phyloP scores from a whole-genome alignment of 768 basidiomycete genomes.

The Galerina marginata region DNA sequence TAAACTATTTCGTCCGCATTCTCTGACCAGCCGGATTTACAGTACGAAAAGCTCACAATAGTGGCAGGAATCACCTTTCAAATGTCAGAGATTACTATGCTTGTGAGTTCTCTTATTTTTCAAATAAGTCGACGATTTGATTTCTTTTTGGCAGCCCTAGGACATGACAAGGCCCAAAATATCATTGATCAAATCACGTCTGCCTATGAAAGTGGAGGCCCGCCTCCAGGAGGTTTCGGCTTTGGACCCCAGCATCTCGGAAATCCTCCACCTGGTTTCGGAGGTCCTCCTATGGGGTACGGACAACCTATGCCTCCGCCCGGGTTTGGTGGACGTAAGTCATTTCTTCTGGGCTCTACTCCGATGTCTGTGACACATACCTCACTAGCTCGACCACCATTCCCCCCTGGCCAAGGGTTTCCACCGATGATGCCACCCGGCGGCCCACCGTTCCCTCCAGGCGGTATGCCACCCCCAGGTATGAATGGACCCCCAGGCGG shows the following conservation, averaged over 20 bases:
- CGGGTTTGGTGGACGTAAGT: slow-evolving; percentile 60
- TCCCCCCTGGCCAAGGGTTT: slow-evolving; percentile 69
- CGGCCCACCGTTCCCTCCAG: slow-evolving; percentile 77
- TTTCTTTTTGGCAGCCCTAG: slow-evolving; percentile 58
- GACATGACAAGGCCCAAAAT: slow-evolving; percentile 96
- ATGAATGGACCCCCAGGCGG: slow-evolving; percentile 40
- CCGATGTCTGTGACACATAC: background rate
- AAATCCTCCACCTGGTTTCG: slow-evolving; percentile 54
- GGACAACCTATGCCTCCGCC: slow-evolving; percentile 57
- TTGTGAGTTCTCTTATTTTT: slow-evolving; percentile 52
- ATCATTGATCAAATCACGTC: slow-evolving; percentile 99
- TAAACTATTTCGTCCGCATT: background rate
- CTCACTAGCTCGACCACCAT: slow-evolving; percentile 64
- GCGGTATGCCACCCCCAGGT: slow-evolving; percentile 53
- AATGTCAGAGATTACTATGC: slow-evolving; percentile 99
- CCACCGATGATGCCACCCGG: slow-evolving; percentile 57
- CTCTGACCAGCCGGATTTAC: slow-evolving; percentile 22
- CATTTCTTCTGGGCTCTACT: slow-evolving; percentile 16
- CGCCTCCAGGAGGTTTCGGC: slow-evolving; percentile 87
- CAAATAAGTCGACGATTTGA: slow-evolving; percentile 14
- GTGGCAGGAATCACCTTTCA: slow-evolving; percentile 93
- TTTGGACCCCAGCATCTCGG: slow-evolving; percentile 84
- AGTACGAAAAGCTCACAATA: slow-evolving; percentile 99
- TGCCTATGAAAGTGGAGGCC: slow-evolving; percentile 86
- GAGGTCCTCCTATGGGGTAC: slow-evolving; percentile 54